Evolutionary conservation across 2,329 filamentous ascomycete genomes (phyloP).

Genomic region (Sclerotinia subarctica): DNA sequence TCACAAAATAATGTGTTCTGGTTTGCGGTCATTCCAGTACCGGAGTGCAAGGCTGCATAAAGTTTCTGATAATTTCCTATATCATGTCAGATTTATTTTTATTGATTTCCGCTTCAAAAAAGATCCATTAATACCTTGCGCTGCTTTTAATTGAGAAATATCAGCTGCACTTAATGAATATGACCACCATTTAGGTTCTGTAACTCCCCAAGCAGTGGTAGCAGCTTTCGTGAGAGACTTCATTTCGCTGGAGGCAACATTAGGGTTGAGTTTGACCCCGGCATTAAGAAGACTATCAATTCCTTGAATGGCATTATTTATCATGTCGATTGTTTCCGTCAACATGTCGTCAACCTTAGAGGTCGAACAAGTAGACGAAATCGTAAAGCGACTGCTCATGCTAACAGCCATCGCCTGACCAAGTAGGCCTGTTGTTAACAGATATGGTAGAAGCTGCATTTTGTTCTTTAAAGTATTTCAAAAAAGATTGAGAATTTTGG

Average conservation of each 20-base stretch:
- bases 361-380: constrained; percentile 14
- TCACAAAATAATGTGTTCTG: constrained; percentile 16
- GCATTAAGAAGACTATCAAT: constrained; percentile 17
- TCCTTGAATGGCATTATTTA: constrained; percentile 4
- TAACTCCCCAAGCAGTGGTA: constrained; percentile 4
- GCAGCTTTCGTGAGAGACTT: constrained; percentile 9
- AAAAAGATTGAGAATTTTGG: not conserved
- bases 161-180: constrained; percentile 13
- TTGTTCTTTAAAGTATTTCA: not conserved
- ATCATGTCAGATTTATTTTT: not conserved
- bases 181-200: not conserved
- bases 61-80: constrained; percentile 17
- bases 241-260: constrained; percentile 1
- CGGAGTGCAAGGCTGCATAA: constrained; percentile 6
- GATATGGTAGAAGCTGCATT: constrained; percentile 8
- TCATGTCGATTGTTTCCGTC: constrained; percentile 17
- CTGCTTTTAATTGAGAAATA: constrained; percentile 15
- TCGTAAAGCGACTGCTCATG: constrained; percentile 18
- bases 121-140: constrained; percentile 5
- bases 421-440: constrained; percentile 3
- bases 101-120: not conserved
- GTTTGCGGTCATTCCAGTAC: constrained; percentile 12
- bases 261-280: constrained; percentile 6
- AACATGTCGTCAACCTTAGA: constrained; percentile 17
- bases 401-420: constrained; percentile 1